Evolutionary conservation across 177 flowering plant species (phyloP), one percentile per base, ranked within the genome.

Genomic region (Vitis hybrid): DNA sequence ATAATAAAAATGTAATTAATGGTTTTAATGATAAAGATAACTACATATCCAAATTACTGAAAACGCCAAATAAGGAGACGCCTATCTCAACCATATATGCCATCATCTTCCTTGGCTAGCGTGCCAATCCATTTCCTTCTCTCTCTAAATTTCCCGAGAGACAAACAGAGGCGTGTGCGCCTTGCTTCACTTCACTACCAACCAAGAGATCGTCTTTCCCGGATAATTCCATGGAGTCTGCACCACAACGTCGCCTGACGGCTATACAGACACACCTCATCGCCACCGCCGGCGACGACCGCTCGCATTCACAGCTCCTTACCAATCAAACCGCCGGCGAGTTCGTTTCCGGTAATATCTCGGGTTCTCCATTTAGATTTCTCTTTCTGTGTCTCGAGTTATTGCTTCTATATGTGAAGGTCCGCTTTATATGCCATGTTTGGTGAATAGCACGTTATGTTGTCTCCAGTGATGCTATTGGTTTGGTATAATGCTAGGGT

Each of bases 261-360:
- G 81, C 86, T 69, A 80, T 90, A 66, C 76, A 79, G 19, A 69
- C 56, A 56, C 92, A 90, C 72, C 80, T 90, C 14, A 45, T 65
- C 61, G 50, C 84, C 62, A 29, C 82, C 22, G 55, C 68, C 69
- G 77, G 39, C 13, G 68, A 72, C 2, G 50, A 55, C 1, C 39
- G 39, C 15, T 73, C 77, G 29, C 59, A 68, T 2, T 53, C 80
- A 20, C 81, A 72, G 55, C 80, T 90, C 76, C 66, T 64, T 15
- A 19, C 61, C 0, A 85, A 80, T 26, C 68, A 75, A 19, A 83
- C 91, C 34, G 84, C 88, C 68, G 91, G 88, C 45, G 90, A 90
- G 76, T 90, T 84, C 73, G 73, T 76, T 59, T 16, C 18, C 11
- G 92, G 91, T 90, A 74, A 26, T 50, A 52, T 26, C 26, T 34